Conservation (phyloP, 1,284 basidiomycete species). For the Sanghuangporus sanghuang region DNA sequence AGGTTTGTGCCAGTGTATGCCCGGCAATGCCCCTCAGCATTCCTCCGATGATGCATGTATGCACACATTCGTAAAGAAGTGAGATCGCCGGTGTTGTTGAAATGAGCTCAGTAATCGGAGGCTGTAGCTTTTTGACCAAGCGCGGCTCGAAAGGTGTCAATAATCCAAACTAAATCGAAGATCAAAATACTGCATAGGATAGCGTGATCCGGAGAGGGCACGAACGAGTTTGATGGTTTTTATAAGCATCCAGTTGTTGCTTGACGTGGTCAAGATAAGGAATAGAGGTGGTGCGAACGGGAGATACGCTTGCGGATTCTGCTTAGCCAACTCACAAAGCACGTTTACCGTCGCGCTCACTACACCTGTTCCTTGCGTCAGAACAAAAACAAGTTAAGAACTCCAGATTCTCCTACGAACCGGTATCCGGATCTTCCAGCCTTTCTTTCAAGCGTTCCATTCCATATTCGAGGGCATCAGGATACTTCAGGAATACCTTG, state of each 20-base stretch:
- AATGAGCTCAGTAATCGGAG: conserved; percentile 92
- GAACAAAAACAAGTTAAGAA: neutral
- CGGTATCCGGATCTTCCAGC: conserved; percentile 79
- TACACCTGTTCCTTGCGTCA: conserved; percentile 53
- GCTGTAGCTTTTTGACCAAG: conserved; percentile 89
- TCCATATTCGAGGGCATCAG: conserved; percentile 65
- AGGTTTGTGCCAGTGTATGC: conserved; percentile 80
- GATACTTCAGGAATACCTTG: conserved; percentile 74
- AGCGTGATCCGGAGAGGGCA: conserved; percentile 3
- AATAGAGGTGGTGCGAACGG: conserved; percentile 90
- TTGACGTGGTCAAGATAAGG: conserved; percentile 88
- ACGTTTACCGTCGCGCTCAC: conserved; percentile 92
- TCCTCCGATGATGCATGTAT: conserved; percentile 95
- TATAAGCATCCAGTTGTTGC: conserved; percentile 99
- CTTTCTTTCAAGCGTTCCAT: conserved; percentile 77
- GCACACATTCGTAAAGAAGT: conserved; percentile 95
- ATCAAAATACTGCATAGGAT: conserved; percentile 79
- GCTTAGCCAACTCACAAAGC: conserved; percentile 86
- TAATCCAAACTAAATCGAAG: conserved; percentile 80
- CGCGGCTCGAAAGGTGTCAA: conserved; percentile 90
- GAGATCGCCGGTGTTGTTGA: conserved; percentile 95
- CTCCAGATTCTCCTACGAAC: conserved; percentile 34
- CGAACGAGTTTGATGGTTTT: conserved; percentile 90
- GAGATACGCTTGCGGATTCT: conserved; percentile 75
- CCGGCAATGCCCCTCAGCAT: conserved; percentile 85